Evolutionary conservation across 208 protist genomes (phyloP), one percentile per base, ranked within the genome.

Genomic region (Phytomonas sp.): DNA sequence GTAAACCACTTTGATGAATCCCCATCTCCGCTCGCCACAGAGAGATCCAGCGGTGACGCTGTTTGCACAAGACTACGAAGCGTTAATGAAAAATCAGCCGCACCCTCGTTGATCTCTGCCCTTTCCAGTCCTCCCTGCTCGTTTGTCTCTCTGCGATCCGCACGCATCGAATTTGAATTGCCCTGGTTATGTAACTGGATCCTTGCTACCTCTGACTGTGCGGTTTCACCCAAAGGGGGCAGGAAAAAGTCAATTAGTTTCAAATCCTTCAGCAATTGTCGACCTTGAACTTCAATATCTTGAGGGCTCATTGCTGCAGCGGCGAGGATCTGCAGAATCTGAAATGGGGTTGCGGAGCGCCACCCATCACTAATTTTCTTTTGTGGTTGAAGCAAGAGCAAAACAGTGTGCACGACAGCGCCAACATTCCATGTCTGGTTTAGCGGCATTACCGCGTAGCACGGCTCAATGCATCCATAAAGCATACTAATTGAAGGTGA

Each of bases 371-470:
- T 51, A 6, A 51, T 23, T 20, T 15, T 15, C 13, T 51, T 51
- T 51, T 43, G 53, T 61, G 11, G 9, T 6, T 56, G 28, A 60
- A 62, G 36, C 62, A 66, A 69, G 20, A 77, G 74, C 36, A 94
- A 62, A 56, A 83, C 53, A 2, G 79, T 71, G 40, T 91, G 81
- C 66, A 95, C 79, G 5, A 91, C 84, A 43, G 77, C 80, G 32
- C 70, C 79, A 0, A 77, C 83, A 69, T 85, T 80, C 84, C 89
- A 95, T 5, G 69, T 73, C 70, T 88, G 84, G 70, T 87, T 91
- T 9, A 92, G 72, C 34, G 89, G 84, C 30, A 75, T n/a, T 23
- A 89, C 77, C 13, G 79, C 62, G 62, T 95, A 95, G 4, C 71
- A 62, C 4, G 84, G 74, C 28, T 86, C 73, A 23, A 91, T 78